Conservation (phyloP, 2,329 filamentous ascomycete genomes). For the Paramyrothecium sp. region DNA sequence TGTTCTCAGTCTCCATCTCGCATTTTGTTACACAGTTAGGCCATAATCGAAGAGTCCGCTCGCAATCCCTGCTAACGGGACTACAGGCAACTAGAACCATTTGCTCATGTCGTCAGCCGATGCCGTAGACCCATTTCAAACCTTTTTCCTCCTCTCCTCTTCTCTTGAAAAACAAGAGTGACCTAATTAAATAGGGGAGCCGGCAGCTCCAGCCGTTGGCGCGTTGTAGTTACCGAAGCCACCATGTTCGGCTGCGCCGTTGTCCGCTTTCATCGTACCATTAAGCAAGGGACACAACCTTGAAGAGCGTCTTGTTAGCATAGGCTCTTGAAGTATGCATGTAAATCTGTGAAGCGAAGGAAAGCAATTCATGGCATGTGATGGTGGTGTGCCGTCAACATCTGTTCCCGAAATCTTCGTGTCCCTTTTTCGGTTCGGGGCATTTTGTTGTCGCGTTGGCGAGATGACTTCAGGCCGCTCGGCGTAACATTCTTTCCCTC, state of each 20-base stretch:
- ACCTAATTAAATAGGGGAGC: conserved; percentile 22
- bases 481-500: conserved; percentile 7
- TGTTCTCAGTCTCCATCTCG: neutral
- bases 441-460: conserved; percentile 12
- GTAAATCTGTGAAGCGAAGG: conserved; percentile 22
- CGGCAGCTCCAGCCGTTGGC: conserved; percentile 26
- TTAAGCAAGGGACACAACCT: conserved; percentile 84
- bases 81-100: too few species aligned
- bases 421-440: too few species aligned
- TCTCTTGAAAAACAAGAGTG: neutral
- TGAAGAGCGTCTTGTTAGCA: conserved; percentile 24
- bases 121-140: too few species aligned
- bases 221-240: conserved; percentile 57
- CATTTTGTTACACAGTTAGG: neutral
- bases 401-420: neutral
- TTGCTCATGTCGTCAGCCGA: too few species aligned
- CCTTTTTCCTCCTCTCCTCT: too few species aligned
- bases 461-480: conserved; percentile 9
- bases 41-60: too few species aligned
- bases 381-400: neutral
- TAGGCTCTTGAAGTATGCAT: conserved; percentile 17
- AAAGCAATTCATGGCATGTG: neutral
- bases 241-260: conserved; percentile 53
- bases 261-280: conserved; percentile 69
- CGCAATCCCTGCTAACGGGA: too few species aligned